phyloP scores from a whole-genome alignment of 2,329 filamentous ascomycete species.

The Blumeria hordei region DNA sequence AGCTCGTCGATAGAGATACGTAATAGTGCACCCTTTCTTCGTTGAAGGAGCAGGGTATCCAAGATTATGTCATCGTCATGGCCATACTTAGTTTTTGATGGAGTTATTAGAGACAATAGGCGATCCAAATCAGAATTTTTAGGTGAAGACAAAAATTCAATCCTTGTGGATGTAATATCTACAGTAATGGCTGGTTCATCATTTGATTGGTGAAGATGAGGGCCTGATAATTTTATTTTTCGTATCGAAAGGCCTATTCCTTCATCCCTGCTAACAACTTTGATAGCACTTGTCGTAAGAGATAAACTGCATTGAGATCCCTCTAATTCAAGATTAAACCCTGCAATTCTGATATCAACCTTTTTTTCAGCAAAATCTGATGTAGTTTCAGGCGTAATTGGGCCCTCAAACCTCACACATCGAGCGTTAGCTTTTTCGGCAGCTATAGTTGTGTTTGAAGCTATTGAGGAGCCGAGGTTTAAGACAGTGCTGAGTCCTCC shows the following conservation, averaged over 20 bases:
- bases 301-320: slow-evolving; percentile 54
- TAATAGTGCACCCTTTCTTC: slow-evolving; percentile 65
- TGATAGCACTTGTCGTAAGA: slow-evolving; percentile 59
- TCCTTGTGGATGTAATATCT: slow-evolving; percentile 37
- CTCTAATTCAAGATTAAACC: slow-evolving; percentile 49
- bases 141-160: slow-evolving; percentile 51
- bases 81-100: slow-evolving; percentile 72
- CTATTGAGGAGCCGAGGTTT: slow-evolving; percentile 66
- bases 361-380: slow-evolving; percentile 24
- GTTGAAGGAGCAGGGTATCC: slow-evolving; percentile 67
- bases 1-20: slow-evolving; percentile 42
- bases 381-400: slow-evolving; percentile 13
- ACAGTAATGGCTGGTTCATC: slow-evolving; percentile 35
- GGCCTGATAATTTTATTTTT: slow-evolving; percentile 50
- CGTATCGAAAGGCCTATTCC: slow-evolving; percentile 51
- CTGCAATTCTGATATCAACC: slow-evolving; percentile 52
- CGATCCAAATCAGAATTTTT: slow-evolving; percentile 60
- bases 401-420: slow-evolving; percentile 33
- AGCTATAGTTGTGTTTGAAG: slow-evolving; percentile 38
- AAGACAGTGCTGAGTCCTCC: slow-evolving; percentile 80
- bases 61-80: slow-evolving; percentile 84
- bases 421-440: slow-evolving; percentile 22
- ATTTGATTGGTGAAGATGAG: slow-evolving; percentile 28
- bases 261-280: slow-evolving; percentile 50
- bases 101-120: slow-evolving; percentile 66